Evolutionary conservation across 257 asterid genomes (phyloP).

Genomic region (Rauvolfia tetraphylla): DNA sequence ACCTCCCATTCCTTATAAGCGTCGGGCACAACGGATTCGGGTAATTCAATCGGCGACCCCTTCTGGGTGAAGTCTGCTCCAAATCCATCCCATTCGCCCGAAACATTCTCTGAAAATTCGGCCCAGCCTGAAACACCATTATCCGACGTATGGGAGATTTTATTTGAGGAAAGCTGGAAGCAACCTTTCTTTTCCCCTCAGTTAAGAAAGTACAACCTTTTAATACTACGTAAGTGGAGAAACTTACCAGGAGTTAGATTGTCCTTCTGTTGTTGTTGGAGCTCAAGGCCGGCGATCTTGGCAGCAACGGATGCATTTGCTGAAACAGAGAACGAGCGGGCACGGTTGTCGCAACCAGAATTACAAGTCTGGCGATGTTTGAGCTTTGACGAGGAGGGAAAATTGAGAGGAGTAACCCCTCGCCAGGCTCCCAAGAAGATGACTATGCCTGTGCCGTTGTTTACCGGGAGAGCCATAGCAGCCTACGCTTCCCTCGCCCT

Average conservation of each 20-base stretch:
- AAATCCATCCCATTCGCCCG: slow-evolving; percentile 96
- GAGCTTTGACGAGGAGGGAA: slow-evolving; percentile 3
- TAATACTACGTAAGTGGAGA: neutral
- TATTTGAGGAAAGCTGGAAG: neutral
- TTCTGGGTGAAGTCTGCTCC: slow-evolving; percentile 74
- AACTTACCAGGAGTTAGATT: slow-evolving; percentile 1
- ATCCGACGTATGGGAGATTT: neutral
- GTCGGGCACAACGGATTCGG: slow-evolving; percentile 81
- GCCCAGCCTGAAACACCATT: slow-evolving; percentile 44
- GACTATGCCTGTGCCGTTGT: neutral
- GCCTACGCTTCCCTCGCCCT: neutral
- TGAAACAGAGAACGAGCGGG: neutral
- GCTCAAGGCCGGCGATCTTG: neutral
- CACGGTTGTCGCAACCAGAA: no score
- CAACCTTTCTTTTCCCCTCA: neutral
- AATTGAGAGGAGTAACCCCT: neutral
- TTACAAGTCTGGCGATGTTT: neutral
- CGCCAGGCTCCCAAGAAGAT: neutral
- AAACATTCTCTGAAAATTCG: slow-evolving; percentile 55
- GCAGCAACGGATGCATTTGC: neutral
- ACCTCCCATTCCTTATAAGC: slow-evolving; percentile 95
- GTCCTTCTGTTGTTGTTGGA: neutral
- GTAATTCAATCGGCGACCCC: slow-evolving; percentile 66
- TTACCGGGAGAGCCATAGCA: slow-evolving; percentile 6
- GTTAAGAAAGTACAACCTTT: neutral